These are phyloP conservation scores for Rhizophagus prolifer DNA, from an alignment of 192 early-diverging fungal genomes.

Conservation along the genomic window DNA sequence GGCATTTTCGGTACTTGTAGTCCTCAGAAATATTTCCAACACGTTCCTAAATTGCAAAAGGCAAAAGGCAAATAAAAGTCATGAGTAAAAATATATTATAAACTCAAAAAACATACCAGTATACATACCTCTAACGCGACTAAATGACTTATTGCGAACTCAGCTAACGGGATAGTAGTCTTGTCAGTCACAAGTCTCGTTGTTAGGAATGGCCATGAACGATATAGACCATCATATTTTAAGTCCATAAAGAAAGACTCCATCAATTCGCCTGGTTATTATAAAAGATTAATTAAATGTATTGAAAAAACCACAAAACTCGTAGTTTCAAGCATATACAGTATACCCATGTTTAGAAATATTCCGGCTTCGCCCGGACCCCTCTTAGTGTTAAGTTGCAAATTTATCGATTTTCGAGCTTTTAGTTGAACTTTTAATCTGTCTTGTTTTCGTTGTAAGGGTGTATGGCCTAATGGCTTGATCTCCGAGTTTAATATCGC, in stretches of 20 bases:
- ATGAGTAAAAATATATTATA: conserved; percentile 25
- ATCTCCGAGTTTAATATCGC: conserved; percentile 28
- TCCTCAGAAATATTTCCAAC: conserved; percentile 27
- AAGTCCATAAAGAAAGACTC: conserved; percentile 26
- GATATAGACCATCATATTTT: conserved; percentile 27
- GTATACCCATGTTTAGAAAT: conserved; percentile 31
- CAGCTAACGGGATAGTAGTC: conserved; percentile 25
- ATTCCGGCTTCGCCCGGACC: conserved; percentile 28
- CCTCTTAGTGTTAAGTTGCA: conserved; percentile 14
- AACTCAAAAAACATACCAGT: conserved; percentile 17
- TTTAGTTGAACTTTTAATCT: conserved; percentile 28
- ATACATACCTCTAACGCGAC: conserved; percentile 26
- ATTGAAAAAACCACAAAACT: too few species aligned
- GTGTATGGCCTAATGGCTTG: conserved; percentile 24
- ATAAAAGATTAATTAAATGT: too few species aligned
- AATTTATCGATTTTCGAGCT: conserved; percentile 29
- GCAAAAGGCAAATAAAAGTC: too few species aligned
- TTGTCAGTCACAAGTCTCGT: conserved; percentile 19
- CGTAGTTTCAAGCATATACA: too few species aligned
- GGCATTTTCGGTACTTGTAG: conserved; percentile 26
- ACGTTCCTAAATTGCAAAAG: conserved; percentile 26
- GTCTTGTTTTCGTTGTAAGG: conserved; percentile 12
- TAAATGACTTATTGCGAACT: conserved; percentile 30
- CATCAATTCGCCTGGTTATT: conserved; percentile 28
- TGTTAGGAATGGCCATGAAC: conserved; percentile 17